A percentile compares a stretch with the other conserved stretches of the same genome.
Evolutionary conservation across 192 early-diverging fungal species (phyloP).

Genomic region (Paraglomus occultum): DNA sequence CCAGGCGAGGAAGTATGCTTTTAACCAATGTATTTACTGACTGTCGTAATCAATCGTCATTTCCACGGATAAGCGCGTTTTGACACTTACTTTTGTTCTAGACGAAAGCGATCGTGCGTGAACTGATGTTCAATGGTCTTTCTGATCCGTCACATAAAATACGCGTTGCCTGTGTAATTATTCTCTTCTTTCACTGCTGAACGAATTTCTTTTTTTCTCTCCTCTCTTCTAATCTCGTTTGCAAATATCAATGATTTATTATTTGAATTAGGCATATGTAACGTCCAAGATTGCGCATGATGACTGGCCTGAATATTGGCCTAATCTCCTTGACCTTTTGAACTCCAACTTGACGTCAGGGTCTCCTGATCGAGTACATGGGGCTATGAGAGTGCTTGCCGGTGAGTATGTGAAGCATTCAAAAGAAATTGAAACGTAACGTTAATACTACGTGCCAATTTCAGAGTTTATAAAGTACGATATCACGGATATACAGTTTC

Average conservation of each 20-base stretch:
- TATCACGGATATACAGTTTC: conserved; percentile 84
- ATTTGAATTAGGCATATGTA: conserved; percentile 67
- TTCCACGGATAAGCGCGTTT: not conserved
- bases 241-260: not conserved
- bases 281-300: conserved; percentile 86
- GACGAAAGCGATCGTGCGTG: conserved; percentile 58
- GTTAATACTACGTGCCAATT: not conserved
- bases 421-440: too few species aligned
- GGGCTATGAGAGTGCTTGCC: conserved; percentile 80
- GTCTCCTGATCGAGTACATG: conserved; percentile 72
- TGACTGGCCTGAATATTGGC: conserved; percentile 96
- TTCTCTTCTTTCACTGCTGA: not conserved
- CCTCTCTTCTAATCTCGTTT: not conserved
- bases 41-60: not conserved
- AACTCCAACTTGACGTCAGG: conserved; percentile 63
- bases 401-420: conserved; percentile 31
- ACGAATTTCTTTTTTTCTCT: not conserved
- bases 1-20: conserved; percentile 53
- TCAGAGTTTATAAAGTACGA: conserved; percentile 83
- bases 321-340: conserved; percentile 78
- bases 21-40: not conserved
- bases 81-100: conserved; percentile 24
- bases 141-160: conserved; percentile 59
- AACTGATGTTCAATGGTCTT: conserved; percentile 56
- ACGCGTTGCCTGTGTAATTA: conserved; percentile 59